Evolutionary conservation across 2,329 filamentous ascomycete species (phyloP), one percentile per base, ranked within the genome.

Genomic region (Fusarium agapanthi): DNA sequence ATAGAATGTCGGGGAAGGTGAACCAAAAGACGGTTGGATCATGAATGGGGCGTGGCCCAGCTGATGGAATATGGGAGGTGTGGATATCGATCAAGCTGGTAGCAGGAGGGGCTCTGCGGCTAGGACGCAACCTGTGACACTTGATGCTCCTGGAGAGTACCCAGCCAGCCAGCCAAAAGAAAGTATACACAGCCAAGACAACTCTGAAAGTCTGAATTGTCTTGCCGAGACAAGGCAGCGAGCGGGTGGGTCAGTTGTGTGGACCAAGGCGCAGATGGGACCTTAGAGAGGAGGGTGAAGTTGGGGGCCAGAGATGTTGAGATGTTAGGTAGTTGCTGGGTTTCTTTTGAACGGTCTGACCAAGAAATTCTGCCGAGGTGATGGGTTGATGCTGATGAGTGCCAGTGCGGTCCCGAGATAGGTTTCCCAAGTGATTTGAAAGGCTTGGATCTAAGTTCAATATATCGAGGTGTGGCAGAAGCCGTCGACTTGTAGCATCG

Each of bases 111-210:
- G 65, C 63, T 71, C 72, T 76, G 72, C 74, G 72, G 69, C 69
- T 75, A 76, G 67, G 64, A 70, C 72, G 65, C 69, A 55, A 63
- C 57, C 30, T 71, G 74, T 73, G 69, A 75, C 67, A 73, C 63
- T 63, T 44, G 50, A 68, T 51, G 65, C 61, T 61, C 38, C 56
- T 43, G 48, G 32, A n/a, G 53, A n/a, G 53, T 45, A 47, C 44
- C 20, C 20, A 45, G 24, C 6, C 26, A 45, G 24, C 6, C 26
- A 51, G 61, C 60, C 60, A 41, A 64, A 55, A 57, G 45, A 37
- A 51, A 69, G 44, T 32, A 58, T 40, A 53, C 30, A 47, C 41
- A 55, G 41, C 40, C 54, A 35, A 47, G 41, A 64, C 57, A 24
- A 48, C 51, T 28, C n/a, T 28, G n/a, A 26, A 48, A 47, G 54